Evolutionary conservation across 257 asterid genomes (phyloP), one percentile per base, ranked within the genome.

Genomic region (Petunia secreta): DNA sequence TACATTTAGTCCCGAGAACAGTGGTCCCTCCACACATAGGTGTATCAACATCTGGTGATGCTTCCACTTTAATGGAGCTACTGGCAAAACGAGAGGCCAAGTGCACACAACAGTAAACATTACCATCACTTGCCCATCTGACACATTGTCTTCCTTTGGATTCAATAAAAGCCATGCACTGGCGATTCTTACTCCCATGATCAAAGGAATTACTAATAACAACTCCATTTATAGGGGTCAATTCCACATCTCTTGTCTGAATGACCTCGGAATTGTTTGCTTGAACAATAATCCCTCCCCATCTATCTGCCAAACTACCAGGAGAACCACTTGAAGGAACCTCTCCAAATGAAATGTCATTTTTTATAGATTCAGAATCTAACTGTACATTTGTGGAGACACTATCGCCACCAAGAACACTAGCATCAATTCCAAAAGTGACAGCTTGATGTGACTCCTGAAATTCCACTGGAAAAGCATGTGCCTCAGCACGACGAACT

Each of bases 1-100:
- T 96, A 88, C 99, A 96, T 83, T 92, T 94, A 73, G 97, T 92
- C 52, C 98, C 98, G 78, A 92, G 97, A 82, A 96, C 98, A 1
- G 99, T 96, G 81, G 98, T 94, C 67, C 99, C 99, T 85, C 90
- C 97, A 82, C 99, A 96, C 98, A 92, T 91, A 48, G 92, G 91
- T 52, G 91, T 85, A 73, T 94, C 99, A 76, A 80, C 74, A 62
- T 86, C 82, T 79, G 84, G 80, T 11, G 80, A 66, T 78, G 84
- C 74, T 87, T 90, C 97, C 41, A 85, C 82, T 89, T 88, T 95
- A 60, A 89, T 85, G 78, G 95, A 81, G 82, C 75, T 89, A 34
- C 90, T 82, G 59, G 84, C 69, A 82, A 89, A 91, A 68, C 95
- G 97, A 66, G 95, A 87, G 50, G 94, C 89, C 85, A 94, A 85